Evolutionary conservation across 208 protist genomes (phyloP), one percentile per base, ranked within the genome.

Genomic region (Wallacemonas sp.): DNA sequence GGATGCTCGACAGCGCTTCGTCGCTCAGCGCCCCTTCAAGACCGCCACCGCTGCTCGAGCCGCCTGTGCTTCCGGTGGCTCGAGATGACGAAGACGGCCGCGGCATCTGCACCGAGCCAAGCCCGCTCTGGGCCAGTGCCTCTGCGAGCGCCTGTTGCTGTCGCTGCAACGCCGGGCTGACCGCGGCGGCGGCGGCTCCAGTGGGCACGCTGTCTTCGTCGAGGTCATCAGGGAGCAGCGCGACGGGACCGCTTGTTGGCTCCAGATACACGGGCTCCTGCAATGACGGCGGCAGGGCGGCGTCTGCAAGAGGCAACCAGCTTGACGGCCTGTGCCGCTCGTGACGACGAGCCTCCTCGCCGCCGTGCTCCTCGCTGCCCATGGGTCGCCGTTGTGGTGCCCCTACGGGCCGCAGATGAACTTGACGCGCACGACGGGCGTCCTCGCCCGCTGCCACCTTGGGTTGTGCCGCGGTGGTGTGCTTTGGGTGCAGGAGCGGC

Each of bases 11-110:
- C n/a, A 57, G 30, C 12, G 30, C 50, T 6, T 32, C 50, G 22
- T 57, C 50, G 30, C 50, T 57, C 12, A 57, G 30, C 50, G 50
- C 38, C 30, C 50, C 55, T 46, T 44, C 55, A 10, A 10, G 12
- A 32, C 54, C 37, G 9, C 55, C 24, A 10, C 21, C 46, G 22
- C 37, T 46, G 55, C 30, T 57, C n/a, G 50, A 57, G 30, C 50
- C 50, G 10, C 30, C 42, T 5, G 46, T 54, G 50, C 29, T 37
- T 26, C 3, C 29, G 0, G 50, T 39, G 30, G 30, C 29, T 34
- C 50, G 50, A 13, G 24, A 37, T 6, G 46, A 54, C 13, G 30
- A 57, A 2, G 50, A 37, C 12, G 8, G 50, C 12, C 29, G 26
- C 3, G 42, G 42, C 42, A 48, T 48, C 17, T 19, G 17, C 5